phyloP scores from a whole-genome alignment of 164 flowering plant species.

The Tinospora cordifolia region DNA sequence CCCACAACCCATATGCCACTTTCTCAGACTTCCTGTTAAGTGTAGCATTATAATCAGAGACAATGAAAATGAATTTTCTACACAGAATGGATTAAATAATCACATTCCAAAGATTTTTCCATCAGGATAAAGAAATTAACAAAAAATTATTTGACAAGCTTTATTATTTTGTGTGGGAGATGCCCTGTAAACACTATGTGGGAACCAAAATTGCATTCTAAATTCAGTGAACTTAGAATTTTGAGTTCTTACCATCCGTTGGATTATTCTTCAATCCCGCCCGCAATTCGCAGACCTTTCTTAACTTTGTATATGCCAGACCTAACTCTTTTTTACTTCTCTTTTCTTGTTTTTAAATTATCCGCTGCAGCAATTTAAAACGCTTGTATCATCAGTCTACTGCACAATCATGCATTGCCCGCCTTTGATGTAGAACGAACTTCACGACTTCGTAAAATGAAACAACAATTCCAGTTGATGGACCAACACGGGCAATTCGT shows the following conservation, averaged over 20 bases:
- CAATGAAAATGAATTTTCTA: no score
- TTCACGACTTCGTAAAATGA: conserved; percentile 97
- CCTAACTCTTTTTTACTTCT: not conserved
- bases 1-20: no score
- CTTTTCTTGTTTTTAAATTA: no score
- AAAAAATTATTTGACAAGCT: not conserved
- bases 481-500: conserved; percentile 91
- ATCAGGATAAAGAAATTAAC: not conserved
- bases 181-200: not conserved
- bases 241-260: not conserved
- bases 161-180: not conserved
- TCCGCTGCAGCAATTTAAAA: not conserved
- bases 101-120: not conserved
- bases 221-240: not conserved
- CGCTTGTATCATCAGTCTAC: not conserved
- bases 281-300: not conserved
- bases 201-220: conserved; percentile 2
- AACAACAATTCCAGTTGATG: conserved; percentile 91
- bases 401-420: conserved; percentile 11
- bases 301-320: not conserved
- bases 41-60: no score
- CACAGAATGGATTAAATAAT: no score
- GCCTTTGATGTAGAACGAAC: conserved; percentile 43
- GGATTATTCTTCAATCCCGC: not conserved
- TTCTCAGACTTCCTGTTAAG: no score